These are phyloP conservation scores for Cystobasidium ongulense DNA, from an alignment of 768 basidiomycete species.

Conservation along the genomic window DNA sequence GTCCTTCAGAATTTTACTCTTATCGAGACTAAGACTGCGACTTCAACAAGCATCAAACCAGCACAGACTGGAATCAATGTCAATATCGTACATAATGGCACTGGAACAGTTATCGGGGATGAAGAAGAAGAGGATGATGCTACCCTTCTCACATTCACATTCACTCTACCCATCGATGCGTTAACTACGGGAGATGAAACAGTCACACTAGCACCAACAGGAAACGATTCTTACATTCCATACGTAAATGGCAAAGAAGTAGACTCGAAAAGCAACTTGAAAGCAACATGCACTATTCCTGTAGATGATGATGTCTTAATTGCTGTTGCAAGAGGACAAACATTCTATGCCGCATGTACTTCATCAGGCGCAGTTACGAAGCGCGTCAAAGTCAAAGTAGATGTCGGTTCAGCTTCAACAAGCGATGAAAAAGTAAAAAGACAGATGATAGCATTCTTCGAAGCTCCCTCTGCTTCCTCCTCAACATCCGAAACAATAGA, in stretches of 20 bases:
- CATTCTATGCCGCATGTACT: background rate
- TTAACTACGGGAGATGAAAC: background rate
- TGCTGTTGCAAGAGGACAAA: background rate
- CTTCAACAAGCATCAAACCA: background rate
- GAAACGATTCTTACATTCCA: background rate
- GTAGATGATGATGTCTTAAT: background rate
- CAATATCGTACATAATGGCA: conserved; percentile 11
- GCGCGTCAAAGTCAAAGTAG: background rate
- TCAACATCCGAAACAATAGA: background rate
- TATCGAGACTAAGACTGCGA: background rate
- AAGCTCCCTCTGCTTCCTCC: background rate
- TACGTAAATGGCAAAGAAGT: background rate
- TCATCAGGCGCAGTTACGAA: background rate
- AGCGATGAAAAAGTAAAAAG: background rate
- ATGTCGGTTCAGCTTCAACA: background rate
- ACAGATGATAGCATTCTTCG: background rate
- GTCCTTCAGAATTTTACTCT: conserved; percentile 7
- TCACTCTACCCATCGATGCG: background rate
- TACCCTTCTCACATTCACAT: background rate
- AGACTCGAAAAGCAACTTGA: background rate
- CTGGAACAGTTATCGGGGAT: background rate
- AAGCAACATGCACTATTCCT: background rate
- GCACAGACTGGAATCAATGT: conserved; percentile 4
- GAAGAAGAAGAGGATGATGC: background rate
- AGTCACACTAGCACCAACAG: background rate